Evolutionary conservation across 768 basidiomycete genomes (phyloP).

Genomic region (Pisolithus tinctorius): DNA sequence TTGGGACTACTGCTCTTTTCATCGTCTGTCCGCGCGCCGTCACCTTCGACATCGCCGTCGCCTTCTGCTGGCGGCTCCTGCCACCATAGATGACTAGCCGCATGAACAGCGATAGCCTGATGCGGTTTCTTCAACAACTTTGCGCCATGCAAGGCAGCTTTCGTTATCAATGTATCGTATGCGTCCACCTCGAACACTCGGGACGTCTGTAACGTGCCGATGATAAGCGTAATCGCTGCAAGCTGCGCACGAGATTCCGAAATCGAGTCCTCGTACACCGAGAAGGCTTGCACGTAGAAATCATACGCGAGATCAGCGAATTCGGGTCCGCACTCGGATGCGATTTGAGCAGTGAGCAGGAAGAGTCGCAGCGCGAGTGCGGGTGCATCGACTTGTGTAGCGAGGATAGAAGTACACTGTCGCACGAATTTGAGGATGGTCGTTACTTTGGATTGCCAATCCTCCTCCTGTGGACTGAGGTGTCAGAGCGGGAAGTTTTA

Average conservation of each 20-base stretch:
- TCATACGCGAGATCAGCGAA: conserved; percentile 97
- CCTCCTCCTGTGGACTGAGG: conserved; percentile 50
- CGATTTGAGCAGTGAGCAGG: conserved; percentile 91
- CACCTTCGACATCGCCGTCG: conserved; percentile 31
- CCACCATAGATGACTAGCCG: conserved; percentile 99
- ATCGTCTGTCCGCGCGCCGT: conserved; percentile 21
- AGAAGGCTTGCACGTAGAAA: conserved; percentile 96
- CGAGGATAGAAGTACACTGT: conserved; percentile 88
- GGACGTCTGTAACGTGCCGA: conserved; percentile 82
- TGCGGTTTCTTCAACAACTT: conserved; percentile 98
- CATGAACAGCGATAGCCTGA: conserved; percentile 88
- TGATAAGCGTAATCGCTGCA: conserved; percentile 94
- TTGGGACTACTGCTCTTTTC: conserved; percentile 31
- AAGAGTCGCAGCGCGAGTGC: conserved; percentile 91
- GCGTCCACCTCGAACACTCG: conserved; percentile 92
- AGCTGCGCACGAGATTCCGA: conserved; percentile 93
- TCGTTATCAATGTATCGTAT: conserved; percentile 96
- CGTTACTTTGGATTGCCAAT: conserved; percentile 84
- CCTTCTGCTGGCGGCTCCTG: conserved; percentile 55
- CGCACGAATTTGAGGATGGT: conserved; percentile 90
- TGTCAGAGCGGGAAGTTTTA: conserved; percentile 1
- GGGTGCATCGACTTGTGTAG: conserved; percentile 88
- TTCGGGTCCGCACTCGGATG: conserved; percentile 88
- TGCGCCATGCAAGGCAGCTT: conserved; percentile 95
- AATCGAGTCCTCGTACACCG: conserved; percentile 96